Percentiles rank a stretch among this genome's conserved stretches.
phyloP scores from a whole-genome alignment of 202 grass and related monocot genomes.

The Schoenoplectus triqueter region DNA sequence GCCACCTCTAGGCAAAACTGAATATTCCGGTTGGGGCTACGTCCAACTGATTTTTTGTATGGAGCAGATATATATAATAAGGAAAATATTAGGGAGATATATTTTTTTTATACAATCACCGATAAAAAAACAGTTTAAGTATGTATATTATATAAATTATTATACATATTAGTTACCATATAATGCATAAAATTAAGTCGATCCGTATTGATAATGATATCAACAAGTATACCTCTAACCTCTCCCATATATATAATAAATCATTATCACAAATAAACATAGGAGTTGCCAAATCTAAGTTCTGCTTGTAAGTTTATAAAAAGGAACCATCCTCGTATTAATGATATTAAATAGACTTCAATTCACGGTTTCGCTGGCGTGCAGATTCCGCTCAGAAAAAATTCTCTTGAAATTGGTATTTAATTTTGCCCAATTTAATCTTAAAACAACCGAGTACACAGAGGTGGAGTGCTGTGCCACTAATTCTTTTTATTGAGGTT shows the following conservation, averaged over 20 bases:
- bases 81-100: too few species aligned
- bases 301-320: not conserved
- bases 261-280: too few species aligned
- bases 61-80: not conserved
- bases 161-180: too few species aligned
- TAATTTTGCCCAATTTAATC: not conserved
- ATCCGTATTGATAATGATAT: too few species aligned
- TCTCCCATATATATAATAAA: not conserved
- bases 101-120: too few species aligned
- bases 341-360: not conserved
- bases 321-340: slow-evolving; percentile 2
- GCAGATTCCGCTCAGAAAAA: not conserved
- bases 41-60: too few species aligned
- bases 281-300: not conserved
- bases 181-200: too few species aligned
- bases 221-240: too few species aligned
- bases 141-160: too few species aligned
- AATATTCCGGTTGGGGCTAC: not conserved
- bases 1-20: slow-evolving; percentile 19
- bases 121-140: too few species aligned
- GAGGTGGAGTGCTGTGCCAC: not conserved
- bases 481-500: not conserved
- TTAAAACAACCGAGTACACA: not conserved
- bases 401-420: not conserved
- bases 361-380: too few species aligned